Percentiles rank a stretch among this genome's conserved stretches.
Conservation (phyloP, 805 yeast genomes). For the Zygotorulaspora chibaensis region DNA sequence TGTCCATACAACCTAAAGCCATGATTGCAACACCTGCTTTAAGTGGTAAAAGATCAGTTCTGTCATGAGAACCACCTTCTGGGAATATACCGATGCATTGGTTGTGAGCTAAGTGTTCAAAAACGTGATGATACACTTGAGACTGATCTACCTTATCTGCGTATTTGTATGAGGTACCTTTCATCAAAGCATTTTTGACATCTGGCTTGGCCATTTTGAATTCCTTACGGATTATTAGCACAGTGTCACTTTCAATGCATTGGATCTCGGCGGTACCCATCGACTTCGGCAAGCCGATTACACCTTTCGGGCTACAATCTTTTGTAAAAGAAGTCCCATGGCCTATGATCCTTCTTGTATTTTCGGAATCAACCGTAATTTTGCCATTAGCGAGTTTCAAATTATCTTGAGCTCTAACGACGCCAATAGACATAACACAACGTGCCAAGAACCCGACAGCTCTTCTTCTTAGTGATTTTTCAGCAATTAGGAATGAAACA, state of each 20-base stretch:
- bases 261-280: constrained; percentile 71
- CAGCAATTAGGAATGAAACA: constrained; percentile 81
- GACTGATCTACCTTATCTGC: constrained; percentile 88
- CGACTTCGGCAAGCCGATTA: constrained; percentile 71
- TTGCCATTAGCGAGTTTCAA: constrained; percentile 63
- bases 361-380: constrained; percentile 50
- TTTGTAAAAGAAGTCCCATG: constrained; percentile 59
- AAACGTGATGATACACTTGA: constrained; percentile 76
- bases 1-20: constrained; percentile 92
- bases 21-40: constrained; percentile 97
- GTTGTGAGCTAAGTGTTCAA: constrained; percentile 74
- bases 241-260: constrained; percentile 67
- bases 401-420: constrained; percentile 86
- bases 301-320: constrained; percentile 58
- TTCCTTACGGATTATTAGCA: constrained; percentile 62
- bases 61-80: constrained; percentile 97
- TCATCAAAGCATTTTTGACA: constrained; percentile 38
- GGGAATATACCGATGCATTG: constrained; percentile 91
- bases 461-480: constrained; percentile 57
- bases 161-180: constrained; percentile 57
- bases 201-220: constrained; percentile 51
- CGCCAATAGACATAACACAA: constrained; percentile 81
- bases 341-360: constrained; percentile 58
- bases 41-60: constrained; percentile 84
- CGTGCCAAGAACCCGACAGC: constrained; percentile 75